Percentiles rank a stretch among this genome's conserved stretches.
Evolutionary conservation across 352 stramenopile genomes (phyloP).

Genomic region (Pythium utonaiense): DNA sequence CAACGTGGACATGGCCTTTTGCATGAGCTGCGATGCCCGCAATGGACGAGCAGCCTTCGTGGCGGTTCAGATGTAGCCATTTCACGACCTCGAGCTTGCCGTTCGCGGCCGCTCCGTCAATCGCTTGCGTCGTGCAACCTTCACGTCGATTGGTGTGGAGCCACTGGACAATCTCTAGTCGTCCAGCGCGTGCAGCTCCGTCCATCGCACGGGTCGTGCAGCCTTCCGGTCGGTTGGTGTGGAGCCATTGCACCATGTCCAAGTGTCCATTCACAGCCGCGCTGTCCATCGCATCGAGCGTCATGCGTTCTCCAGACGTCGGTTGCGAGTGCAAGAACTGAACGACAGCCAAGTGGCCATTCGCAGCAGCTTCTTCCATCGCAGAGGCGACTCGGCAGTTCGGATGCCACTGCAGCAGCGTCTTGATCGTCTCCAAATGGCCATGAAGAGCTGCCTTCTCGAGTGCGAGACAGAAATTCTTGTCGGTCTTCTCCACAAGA

Average conservation of each 20-base stretch:
- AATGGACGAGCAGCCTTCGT: slow-evolving; percentile 13
- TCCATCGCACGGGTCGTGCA: slow-evolving; percentile 20
- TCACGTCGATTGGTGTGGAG: slow-evolving; percentile 14
- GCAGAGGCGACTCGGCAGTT: background rate
- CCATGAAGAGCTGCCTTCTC: background rate
- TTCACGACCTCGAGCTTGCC: slow-evolving; percentile 9
- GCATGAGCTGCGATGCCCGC: background rate
- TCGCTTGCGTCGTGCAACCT: slow-evolving; percentile 23
- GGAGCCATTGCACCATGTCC: slow-evolving; percentile 13
- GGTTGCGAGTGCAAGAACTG: slow-evolving; percentile 12
- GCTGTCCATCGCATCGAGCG: slow-evolving; percentile 19
- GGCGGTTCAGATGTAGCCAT: slow-evolving; percentile 19
- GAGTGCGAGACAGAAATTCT: slow-evolving; percentile 5
- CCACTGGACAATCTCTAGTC: slow-evolving; percentile 17
- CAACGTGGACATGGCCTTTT: slow-evolving; percentile 9
- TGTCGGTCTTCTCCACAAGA: slow-evolving; percentile 1
- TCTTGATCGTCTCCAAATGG: slow-evolving; percentile 6
- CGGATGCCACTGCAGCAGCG: slow-evolving; percentile 9
- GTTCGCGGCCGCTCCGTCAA: slow-evolving; percentile 17
- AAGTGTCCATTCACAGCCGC: slow-evolving; percentile 14
- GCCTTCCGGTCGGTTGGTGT: slow-evolving; percentile 13
- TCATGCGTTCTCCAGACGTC: slow-evolving; percentile 10
- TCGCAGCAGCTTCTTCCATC: slow-evolving; percentile 17
- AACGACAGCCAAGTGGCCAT: slow-evolving; percentile 13
- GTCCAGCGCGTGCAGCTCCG: slow-evolving; percentile 8